Base-by-base conservation (phyloP, 345 rosid species). In the Salix exigua region DNA sequence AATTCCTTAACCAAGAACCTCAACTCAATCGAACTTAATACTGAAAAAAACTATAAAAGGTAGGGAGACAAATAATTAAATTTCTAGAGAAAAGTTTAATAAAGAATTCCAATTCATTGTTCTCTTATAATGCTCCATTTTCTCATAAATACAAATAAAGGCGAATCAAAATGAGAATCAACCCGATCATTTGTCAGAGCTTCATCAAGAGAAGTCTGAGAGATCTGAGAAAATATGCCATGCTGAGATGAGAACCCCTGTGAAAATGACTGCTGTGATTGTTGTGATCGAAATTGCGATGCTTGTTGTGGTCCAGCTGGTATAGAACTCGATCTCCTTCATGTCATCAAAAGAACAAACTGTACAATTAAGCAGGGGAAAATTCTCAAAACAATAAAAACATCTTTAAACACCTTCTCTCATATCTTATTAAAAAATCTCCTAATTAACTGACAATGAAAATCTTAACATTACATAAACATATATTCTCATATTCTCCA, bases 171-270 rank as follows among this genome's bases (percentile, higher is more conserved):
- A 75, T 11, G 35, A 68, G 48, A 73, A 69, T 73, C 68, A 46
- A 92, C 98, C 92, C 87, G 98, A 55, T 91, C 95, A 19, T 83
- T 85, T 16, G 84, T 76, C 42, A 83, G 26, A 75, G 82, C 78
- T 33, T 91, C 97, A n/a, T 88, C 94, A 7, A 88, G 75, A 62
- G 97, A 89, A 42, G 74, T 87, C 82, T 93, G 96, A 71, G 96
- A 93, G 79, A 93, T 79, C 90, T 93, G 97, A 78, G 98, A 92
- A 77, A 91, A 84, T 44, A 85, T 72, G 79, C 91, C 90, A 64
- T 85, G 93, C 87, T 93, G 99, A 73, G 95, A 88, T 53, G 99
- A 91, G 78, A 83, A 76, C 37, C 98, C 98, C 82, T 89, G 98
- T 12, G 98, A 93, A 77, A 89, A 86, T 5, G 97, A 96, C 74